phyloP scores from a whole-genome alignment of 176 grass and related monocot species.

The Oryza coarctata region DNA sequence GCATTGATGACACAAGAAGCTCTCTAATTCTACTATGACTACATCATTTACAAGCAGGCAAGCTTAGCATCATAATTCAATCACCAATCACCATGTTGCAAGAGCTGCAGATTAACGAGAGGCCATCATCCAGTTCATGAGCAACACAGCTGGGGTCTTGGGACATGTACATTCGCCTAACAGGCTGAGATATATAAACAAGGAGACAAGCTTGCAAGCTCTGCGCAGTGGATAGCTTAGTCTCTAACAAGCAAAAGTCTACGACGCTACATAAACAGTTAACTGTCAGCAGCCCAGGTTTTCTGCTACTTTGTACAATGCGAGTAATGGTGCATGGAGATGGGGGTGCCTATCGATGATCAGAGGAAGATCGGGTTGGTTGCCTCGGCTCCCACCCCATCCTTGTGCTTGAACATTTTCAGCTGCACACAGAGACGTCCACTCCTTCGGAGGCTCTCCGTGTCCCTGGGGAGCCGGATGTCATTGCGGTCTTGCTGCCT shows the following conservation, averaged over 20 bases:
- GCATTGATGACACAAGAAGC: too few species aligned
- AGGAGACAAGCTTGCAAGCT: background rate
- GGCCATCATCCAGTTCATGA: background rate
- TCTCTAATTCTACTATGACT: too few species aligned
- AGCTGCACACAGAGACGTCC: slow-evolving; percentile 43
- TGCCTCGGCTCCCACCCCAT: slow-evolving; percentile 35
- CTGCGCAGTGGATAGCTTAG: background rate
- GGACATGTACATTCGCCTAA: background rate
- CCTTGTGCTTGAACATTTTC: slow-evolving; percentile 52
- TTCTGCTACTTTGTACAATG: slow-evolving; percentile 35
- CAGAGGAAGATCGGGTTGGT: slow-evolving; percentile 34
- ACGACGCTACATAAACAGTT: slow-evolving; percentile 9
- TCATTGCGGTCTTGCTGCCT: background rate
- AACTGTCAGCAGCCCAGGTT: background rate
- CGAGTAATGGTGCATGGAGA: background rate
- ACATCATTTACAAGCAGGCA: background rate
- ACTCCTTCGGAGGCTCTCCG: slow-evolving; percentile 19
- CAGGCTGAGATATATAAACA: background rate
- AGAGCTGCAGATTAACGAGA: slow-evolving; percentile 3
- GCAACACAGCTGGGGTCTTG: background rate
- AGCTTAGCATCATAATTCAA: slow-evolving; percentile 17
- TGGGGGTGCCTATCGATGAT: background rate
- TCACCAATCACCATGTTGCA: background rate
- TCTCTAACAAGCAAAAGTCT: background rate
- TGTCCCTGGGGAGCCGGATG: slow-evolving; percentile 16